Percentiles rank a stretch among this genome's conserved stretches.
Evolutionary conservation across 2,329 filamentous ascomycete genomes (phyloP).

Genomic region (Talaromyces funiculosus): DNA sequence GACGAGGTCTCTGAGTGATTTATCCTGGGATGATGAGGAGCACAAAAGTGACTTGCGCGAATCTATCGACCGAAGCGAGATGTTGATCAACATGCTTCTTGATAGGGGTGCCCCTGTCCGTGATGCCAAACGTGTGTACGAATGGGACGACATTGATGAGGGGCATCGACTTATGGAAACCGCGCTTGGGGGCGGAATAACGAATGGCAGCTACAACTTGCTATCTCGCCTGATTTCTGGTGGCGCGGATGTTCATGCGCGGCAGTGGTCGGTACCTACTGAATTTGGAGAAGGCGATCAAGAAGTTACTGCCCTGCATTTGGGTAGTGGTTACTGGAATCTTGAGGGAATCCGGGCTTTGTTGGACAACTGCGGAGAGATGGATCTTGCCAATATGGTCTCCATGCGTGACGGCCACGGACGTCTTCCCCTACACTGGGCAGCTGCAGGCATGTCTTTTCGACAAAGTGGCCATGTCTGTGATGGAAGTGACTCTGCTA

Average conservation of each 20-base stretch:
- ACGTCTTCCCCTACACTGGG: slow-evolving; percentile 17
- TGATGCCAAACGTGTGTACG: not conserved
- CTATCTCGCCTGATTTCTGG: not conserved
- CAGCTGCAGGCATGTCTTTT: slow-evolving; percentile 14
- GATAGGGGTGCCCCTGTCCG: not conserved
- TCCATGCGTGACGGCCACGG: not conserved
- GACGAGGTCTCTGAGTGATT: not conserved
- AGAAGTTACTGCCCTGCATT: not conserved
- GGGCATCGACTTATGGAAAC: not conserved
- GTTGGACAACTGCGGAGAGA: slow-evolving; percentile 13
- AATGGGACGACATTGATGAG: not conserved
- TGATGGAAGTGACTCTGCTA: not conserved
- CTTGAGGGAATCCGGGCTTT: not conserved
- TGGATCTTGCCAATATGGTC: slow-evolving; percentile 13
- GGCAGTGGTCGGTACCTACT: not conserved
- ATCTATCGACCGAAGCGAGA: not conserved
- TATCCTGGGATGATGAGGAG: not conserved
- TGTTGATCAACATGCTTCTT: not conserved
- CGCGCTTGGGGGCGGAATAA: not conserved
- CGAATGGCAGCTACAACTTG: not conserved
- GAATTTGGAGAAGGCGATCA: not conserved
- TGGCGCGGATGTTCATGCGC: not conserved
- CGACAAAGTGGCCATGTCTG: not conserved
- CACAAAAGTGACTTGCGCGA: not conserved
- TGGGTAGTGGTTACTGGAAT: slow-evolving; percentile 8